Conservation (phyloP, 73 alveolate species). For the Paramecium caudatum region DNA sequence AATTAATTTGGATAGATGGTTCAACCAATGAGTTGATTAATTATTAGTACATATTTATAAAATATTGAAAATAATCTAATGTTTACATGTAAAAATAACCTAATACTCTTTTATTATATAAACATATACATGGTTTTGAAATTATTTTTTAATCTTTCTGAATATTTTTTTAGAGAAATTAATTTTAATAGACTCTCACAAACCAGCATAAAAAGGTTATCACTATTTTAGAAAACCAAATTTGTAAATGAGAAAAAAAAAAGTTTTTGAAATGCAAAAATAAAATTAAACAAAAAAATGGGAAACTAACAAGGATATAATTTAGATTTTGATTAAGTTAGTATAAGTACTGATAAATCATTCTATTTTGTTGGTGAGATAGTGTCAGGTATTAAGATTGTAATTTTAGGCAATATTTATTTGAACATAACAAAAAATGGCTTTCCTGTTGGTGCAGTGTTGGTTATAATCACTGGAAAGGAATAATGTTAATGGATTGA, state of each 20-base stretch:
- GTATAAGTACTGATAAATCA: not conserved
- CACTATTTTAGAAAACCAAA: too few relatives aligned
- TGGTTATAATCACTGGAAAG: not conserved
- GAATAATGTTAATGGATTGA: not conserved
- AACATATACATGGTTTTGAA: not conserved
- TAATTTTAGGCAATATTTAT: slow-evolving; percentile 23
- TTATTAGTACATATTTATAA: too few relatives aligned
- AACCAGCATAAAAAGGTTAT: too few relatives aligned
- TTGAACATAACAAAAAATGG: slow-evolving; percentile 1
- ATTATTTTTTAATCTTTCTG: too few relatives aligned
- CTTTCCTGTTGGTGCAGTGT: slow-evolving; percentile 17
- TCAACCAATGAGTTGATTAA: slow-evolving; percentile 19
- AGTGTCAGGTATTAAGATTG: not conserved
- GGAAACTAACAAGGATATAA: too few relatives aligned
- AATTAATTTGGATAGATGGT: slow-evolving; percentile 31
- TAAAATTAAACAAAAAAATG: too few relatives aligned
- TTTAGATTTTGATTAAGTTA: too few relatives aligned
- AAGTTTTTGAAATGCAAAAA: too few relatives aligned
- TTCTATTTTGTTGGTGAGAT: slow-evolving; percentile 3
- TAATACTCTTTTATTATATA: not conserved
- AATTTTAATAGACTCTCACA: too few relatives aligned
- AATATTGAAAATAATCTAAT: not conserved
- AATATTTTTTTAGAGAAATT: too few relatives aligned
- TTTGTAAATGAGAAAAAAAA: too few relatives aligned
- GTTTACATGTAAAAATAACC: not conserved